These are phyloP conservation scores for Capsicum pubescens DNA, from an alignment of 257 asterid genomes.

Conservation along the genomic window DNA sequence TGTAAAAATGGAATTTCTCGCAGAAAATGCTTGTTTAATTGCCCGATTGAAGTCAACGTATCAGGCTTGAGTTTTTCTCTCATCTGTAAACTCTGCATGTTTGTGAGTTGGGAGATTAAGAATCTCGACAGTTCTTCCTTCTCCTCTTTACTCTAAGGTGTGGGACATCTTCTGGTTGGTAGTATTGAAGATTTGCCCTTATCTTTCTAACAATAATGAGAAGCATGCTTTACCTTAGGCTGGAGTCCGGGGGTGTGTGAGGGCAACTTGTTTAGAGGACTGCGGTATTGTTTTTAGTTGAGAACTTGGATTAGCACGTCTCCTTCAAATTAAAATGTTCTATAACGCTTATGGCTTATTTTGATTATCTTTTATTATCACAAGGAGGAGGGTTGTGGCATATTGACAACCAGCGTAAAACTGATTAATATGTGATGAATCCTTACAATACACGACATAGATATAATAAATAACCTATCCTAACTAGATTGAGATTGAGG, in stretches of 20 bases:
- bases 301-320: background rate
- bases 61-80: background rate
- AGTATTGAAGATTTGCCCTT: conserved; percentile 12
- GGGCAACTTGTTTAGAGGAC: background rate
- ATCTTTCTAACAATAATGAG: background rate
- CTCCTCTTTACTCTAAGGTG: background rate
- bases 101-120: conserved; percentile 10
- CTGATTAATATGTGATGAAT: background rate
- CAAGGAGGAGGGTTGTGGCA: background rate
- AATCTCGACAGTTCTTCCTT: background rate
- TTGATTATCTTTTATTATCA: background rate
- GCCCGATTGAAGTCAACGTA: background rate
- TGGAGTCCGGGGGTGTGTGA: background rate
- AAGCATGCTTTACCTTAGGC: conserved; percentile 1
- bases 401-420: background rate
- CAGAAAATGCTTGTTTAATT: conserved; percentile 9
- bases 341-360: background rate
- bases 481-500: conserved; percentile 17
- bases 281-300: background rate
- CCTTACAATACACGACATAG: background rate
- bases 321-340: background rate
- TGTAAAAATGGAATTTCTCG: background rate
- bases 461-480: background rate
- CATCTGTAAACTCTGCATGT: background rate
- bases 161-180: background rate